Percentiles rank a stretch among this genome's conserved stretches.
These are phyloP conservation scores for Paulownia fortunei DNA, from an alignment of 257 asterid genomes.

Conservation along the genomic window DNA sequence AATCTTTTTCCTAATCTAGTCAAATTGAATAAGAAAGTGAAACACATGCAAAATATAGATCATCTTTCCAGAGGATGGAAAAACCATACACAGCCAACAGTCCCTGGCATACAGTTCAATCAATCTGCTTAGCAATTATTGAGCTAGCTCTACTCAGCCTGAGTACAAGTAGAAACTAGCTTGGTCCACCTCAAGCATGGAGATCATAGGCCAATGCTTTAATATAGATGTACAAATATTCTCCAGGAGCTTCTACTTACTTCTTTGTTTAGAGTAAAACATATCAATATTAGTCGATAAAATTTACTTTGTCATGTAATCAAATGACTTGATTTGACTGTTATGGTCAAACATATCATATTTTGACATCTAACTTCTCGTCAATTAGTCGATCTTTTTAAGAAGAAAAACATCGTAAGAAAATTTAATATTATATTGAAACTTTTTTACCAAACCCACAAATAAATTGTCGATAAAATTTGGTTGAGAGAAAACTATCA, in stretches of 20 bases:
- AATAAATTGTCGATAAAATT: background rate
- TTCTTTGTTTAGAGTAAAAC: background rate
- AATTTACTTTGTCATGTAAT: background rate
- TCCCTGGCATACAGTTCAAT: background rate
- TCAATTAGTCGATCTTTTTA: background rate
- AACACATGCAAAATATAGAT: background rate
- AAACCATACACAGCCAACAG: conserved; percentile 12
- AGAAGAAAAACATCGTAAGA: background rate
- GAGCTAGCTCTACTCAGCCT: conserved; percentile 21
- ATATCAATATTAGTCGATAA: too few species aligned
- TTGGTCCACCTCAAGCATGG: conserved; percentile 19
- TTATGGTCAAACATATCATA: conserved; percentile 7
- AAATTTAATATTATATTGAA: background rate
- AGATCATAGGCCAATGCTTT: conserved; percentile 13
- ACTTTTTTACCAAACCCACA: background rate
- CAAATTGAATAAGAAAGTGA: conserved; percentile 23
- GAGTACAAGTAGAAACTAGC: conserved; percentile 5
- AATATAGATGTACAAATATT: conserved; percentile 6
- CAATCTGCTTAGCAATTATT: background rate
- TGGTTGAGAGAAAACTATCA: background rate
- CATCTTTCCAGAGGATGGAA: background rate
- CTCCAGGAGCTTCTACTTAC: conserved; percentile 5
- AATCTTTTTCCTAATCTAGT: conserved; percentile 5
- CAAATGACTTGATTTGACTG: conserved; percentile 4
- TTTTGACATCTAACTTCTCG: conserved; percentile 1